A percentile compares a stretch with the other conserved stretches of the same genome.
Conservation (phyloP, 495 filamentous ascomycete genomes). For the Sordaria brevicollis region DNA sequence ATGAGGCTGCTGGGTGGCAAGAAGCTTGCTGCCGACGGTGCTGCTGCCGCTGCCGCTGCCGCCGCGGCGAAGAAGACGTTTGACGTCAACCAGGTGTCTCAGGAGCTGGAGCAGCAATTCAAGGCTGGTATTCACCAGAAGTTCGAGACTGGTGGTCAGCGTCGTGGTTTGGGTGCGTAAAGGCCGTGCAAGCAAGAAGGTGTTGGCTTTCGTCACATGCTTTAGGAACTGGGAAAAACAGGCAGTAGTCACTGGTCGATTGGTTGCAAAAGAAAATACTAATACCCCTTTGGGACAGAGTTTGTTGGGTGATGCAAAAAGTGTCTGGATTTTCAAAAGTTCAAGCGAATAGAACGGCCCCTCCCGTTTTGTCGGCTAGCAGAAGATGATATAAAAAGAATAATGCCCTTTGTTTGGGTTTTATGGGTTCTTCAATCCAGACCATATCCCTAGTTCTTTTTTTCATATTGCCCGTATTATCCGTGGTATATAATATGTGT, state of each 20-base stretch:
- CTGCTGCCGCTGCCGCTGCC: conserved; percentile 1
- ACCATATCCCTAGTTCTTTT: not conserved
- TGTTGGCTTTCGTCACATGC: not conserved
- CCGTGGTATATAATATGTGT: not conserved
- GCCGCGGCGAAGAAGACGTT: conserved; percentile 12
- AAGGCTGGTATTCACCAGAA: conserved; percentile 48
- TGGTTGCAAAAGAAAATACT: too few relatives aligned
- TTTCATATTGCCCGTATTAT: not conserved
- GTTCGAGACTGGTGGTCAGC: conserved; percentile 39
- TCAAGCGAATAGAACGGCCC: not conserved
- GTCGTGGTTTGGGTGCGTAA: conserved; percentile 45
- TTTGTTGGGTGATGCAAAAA: not conserved
- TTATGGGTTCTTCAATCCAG: not conserved
- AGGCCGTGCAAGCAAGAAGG: not conserved
- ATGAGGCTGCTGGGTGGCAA: conserved; percentile 45
- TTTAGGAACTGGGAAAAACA: not conserved
- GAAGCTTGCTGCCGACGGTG: conserved; percentile 17
- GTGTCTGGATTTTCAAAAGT: not conserved
- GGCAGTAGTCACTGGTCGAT: not conserved
- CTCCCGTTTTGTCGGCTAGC: not conserved
- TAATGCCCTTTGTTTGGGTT: not conserved
- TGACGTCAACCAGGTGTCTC: conserved; percentile 33
- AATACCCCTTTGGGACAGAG: not conserved
- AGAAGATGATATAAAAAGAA: not conserved
- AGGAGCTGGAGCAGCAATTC: conserved; percentile 50